Conservation (phyloP, 768 basidiomycete species). For the Serendipita vermifera region DNA sequence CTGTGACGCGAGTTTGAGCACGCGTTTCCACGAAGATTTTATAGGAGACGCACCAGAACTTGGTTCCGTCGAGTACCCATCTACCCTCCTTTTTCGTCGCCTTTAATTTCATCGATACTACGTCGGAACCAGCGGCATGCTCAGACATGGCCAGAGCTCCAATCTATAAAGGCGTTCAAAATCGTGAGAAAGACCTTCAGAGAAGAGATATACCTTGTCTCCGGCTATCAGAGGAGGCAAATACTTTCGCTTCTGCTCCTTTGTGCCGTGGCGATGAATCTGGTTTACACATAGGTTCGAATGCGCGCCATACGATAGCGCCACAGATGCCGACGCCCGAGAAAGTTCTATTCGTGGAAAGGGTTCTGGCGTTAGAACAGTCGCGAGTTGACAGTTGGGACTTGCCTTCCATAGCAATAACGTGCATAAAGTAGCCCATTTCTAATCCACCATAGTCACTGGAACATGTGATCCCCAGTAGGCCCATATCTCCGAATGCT, state of each 20-base stretch:
- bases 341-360: slow-evolving; percentile 53
- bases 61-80: slow-evolving; percentile 75
- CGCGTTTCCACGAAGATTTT: background rate
- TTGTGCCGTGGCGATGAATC: slow-evolving; percentile 73
- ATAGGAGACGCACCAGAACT: slow-evolving; percentile 61
- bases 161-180: slow-evolving; percentile 35
- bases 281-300: slow-evolving; percentile 74
- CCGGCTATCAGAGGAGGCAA: slow-evolving; percentile 70
- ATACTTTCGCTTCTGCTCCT: slow-evolving; percentile 72
- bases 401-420: slow-evolving; percentile 78
- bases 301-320: slow-evolving; percentile 83
- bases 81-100: slow-evolving; percentile 68
- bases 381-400: background rate
- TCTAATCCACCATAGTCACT: slow-evolving; percentile 71
- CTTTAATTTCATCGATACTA: slow-evolving; percentile 81
- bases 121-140: slow-evolving; percentile 82
- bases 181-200: background rate
- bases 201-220: slow-evolving; percentile 20
- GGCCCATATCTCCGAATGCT: slow-evolving; percentile 83
- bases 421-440: slow-evolving; percentile 77
- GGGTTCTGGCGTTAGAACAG: too few species aligned
- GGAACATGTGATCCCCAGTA: slow-evolving; percentile 76
- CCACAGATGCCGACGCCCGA: slow-evolving; percentile 80
- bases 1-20: slow-evolving; percentile 27
- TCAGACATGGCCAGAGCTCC: slow-evolving; percentile 94